A percentile compares a stretch with the other conserved stretches of the same genome.
Evolutionary conservation across 345 rosid genomes (phyloP).

Genomic region (Eucalyptus polyanthemos): DNA sequence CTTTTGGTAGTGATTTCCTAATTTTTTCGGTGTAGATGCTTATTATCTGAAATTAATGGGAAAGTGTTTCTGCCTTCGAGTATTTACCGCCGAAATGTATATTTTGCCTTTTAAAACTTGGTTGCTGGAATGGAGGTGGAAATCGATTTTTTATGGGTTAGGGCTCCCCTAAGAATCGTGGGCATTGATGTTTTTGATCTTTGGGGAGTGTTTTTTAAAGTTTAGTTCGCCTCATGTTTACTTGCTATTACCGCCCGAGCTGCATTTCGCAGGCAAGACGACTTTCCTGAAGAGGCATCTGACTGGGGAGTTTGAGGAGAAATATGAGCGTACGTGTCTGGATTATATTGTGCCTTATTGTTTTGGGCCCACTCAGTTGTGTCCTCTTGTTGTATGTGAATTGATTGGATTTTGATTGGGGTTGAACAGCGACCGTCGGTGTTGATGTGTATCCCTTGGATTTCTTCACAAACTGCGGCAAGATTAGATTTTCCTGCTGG

Average conservation of each 20-base stretch:
- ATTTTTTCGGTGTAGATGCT: too few species aligned
- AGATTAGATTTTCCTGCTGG: constrained; percentile 94
- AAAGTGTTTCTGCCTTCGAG: too few species aligned
- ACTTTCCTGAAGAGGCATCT: constrained; percentile 35
- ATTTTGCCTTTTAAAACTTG: too few species aligned
- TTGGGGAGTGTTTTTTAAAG: not conserved
- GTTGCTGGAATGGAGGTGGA: too few species aligned
- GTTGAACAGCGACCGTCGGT: constrained; percentile 66
- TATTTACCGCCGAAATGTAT: too few species aligned
- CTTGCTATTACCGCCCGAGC: not conserved
- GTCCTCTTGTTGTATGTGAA: not conserved
- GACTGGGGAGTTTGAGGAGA: constrained; percentile 34
- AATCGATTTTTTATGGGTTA: too few species aligned
- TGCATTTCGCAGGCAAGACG: constrained; percentile 8
- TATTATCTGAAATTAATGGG: too few species aligned
- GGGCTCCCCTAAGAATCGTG: too few species aligned
- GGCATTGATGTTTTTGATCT: not conserved
- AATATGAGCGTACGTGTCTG: constrained; percentile 22
- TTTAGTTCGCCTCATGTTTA: not conserved
- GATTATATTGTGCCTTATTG: not conserved
- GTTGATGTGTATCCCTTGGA: constrained; percentile 95
- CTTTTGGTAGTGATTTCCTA: too few species aligned
- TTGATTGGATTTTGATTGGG: not conserved
- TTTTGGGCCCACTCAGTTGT: not conserved
- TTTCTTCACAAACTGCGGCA: constrained; percentile 88